Evolutionary conservation across 352 stramenopile species (phyloP), one percentile per base, ranked within the genome.

Genomic region (Pythium vanterpoolii): DNA sequence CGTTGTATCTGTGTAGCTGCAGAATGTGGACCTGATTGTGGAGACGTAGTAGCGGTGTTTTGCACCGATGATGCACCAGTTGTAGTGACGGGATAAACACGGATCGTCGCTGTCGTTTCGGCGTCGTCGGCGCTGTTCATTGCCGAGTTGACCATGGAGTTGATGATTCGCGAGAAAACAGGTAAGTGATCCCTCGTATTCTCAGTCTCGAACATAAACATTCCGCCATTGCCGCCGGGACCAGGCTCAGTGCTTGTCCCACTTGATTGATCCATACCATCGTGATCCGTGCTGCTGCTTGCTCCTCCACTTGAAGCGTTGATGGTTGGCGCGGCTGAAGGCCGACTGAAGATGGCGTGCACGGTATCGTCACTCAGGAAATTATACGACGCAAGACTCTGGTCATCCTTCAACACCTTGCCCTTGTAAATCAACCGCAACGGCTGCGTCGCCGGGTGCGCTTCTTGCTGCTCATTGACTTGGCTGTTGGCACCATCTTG

Each of bases 401-500:
- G 47, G 34, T 69, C 62, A 21, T 69, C 62, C 55, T 69, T 64
- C 19, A 69, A 46, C 33, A 61, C 62, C 31, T 61, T 69, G 14
- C 62, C 62, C 36, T 69, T 69, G 62, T 69, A 69, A 24, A 69
- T 69, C 45, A 69, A 60, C 26, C 62, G 62, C 49, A 69, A 34
- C 3, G 62, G 39, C 10, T 60, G 54, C 8, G 55, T 55, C 33
- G 24, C 40, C 18, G 49, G 45, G 18, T 46, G 7, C 7, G 24
- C 10, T 39, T 56, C 54, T 19, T 48, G 14, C 31, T 68, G 53
- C 30, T 61, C 39, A 23, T 39, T 49, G 18, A 10, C 45, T 43
- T 34, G 44, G n/a, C n/a, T 43, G 6, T 6, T 36, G 2, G 44
- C 27, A 5, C 26, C 26, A 9, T 58, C 51, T 24, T 54, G 27